Evolutionary conservation across 495 filamentous ascomycete species (phyloP).

Genomic region (Talaromyces wortmannii): DNA sequence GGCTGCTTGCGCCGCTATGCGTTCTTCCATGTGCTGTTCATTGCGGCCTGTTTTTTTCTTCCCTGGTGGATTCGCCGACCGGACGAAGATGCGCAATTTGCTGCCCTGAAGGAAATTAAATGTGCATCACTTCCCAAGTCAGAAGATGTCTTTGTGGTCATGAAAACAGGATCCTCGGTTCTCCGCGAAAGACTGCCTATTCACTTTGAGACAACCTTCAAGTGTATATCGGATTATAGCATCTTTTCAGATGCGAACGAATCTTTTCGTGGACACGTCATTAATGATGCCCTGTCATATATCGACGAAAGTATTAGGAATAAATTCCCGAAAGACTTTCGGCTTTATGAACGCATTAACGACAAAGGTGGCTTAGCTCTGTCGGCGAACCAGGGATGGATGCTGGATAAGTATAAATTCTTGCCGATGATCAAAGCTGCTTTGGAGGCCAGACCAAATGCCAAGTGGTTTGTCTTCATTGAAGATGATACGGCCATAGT

Average conservation of each 20-base stretch:
- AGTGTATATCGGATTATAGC: conserved; percentile 43
- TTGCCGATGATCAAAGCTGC: conserved; percentile 46
- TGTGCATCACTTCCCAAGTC: conserved; percentile 31
- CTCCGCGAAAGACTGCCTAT: conserved; percentile 30
- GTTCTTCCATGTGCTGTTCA: not conserved
- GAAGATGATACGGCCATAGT: conserved; percentile 62
- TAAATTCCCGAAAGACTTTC: conserved; percentile 34
- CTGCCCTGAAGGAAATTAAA: not conserved
- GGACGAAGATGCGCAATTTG: not conserved
- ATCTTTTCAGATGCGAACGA: conserved; percentile 50
- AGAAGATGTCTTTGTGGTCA: conserved; percentile 31
- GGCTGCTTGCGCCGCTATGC: not conserved
- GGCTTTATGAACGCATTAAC: conserved; percentile 41
- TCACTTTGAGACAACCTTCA: conserved; percentile 43
- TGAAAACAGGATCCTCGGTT: conserved; percentile 40
- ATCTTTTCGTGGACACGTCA: conserved; percentile 30
- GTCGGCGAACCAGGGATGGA: conserved; percentile 43
- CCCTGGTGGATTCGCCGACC: not conserved
- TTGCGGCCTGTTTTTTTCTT: not conserved
- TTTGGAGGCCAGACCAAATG: conserved; percentile 30
- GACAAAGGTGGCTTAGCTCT: conserved; percentile 29
- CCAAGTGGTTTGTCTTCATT: conserved; percentile 62
- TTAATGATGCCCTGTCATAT: conserved; percentile 40
- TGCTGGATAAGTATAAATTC: conserved; percentile 54
- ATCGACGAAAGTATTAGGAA: conserved; percentile 28